Conservation (phyloP, 768 basidiomycete species). For the Astraeus odoratus region DNA sequence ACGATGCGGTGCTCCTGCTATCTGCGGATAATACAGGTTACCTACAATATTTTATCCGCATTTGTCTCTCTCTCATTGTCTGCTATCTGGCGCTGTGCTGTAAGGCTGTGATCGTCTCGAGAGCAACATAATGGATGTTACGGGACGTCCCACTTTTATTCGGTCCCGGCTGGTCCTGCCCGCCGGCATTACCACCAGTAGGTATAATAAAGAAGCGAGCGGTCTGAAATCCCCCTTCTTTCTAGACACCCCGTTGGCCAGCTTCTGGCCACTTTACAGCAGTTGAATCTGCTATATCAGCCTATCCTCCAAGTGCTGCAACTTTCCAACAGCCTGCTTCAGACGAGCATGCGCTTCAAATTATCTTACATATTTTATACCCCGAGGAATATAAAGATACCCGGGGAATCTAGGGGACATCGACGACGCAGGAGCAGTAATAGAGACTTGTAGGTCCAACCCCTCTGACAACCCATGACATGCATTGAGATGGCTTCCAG, state of each 20-base stretch:
- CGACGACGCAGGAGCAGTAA: constrained; percentile 20
- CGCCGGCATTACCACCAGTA: background rate
- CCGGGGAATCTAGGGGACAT: constrained; percentile 29
- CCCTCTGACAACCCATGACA: background rate
- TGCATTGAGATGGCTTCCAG: constrained; percentile 2
- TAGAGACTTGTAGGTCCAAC: constrained; percentile 20
- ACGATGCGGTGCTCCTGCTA: no score
- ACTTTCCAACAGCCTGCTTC: no score
- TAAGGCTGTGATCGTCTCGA: background rate
- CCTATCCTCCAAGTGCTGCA: no score
- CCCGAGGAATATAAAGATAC: constrained; percentile 45
- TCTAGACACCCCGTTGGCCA: background rate
- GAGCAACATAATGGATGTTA: background rate
- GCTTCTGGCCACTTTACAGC: background rate
- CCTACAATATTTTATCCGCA: background rate
- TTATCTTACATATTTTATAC: constrained; percentile 49
- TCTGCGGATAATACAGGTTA: background rate
- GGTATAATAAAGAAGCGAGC: background rate
- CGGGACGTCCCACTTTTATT: background rate
- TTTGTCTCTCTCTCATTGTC: background rate
- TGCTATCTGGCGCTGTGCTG: background rate
- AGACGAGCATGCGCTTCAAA: constrained; percentile 27
- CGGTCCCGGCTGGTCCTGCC: background rate
- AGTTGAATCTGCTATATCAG: no score
- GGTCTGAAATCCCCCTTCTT: background rate